Conservation (phyloP, 1,139 yeast species). For the Blastobotrys ciferrii region DNA sequence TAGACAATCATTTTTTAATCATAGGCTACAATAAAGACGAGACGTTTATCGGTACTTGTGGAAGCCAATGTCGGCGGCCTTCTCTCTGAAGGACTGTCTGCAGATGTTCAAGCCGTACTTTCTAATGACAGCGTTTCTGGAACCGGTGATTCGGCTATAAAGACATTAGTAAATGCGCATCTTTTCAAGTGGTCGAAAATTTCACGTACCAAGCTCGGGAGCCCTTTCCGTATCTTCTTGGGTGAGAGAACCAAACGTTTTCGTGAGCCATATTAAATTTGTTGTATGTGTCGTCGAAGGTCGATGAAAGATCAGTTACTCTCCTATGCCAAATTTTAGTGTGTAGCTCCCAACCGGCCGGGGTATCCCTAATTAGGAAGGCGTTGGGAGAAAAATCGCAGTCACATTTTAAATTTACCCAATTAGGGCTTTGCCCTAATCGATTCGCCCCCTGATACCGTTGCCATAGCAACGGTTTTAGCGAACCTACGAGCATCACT, state of each 20-base stretch:
- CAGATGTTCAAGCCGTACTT: slow-evolving; percentile 99
- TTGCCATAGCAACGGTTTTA: slow-evolving; percentile 4
- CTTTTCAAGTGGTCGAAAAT: not conserved
- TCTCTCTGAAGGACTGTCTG: slow-evolving; percentile 99
- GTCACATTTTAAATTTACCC: not conserved
- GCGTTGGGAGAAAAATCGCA: not conserved
- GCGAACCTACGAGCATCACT: not conserved
- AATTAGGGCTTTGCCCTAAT: not conserved
- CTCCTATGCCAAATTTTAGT: not conserved
- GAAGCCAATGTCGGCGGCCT: slow-evolving; percentile 99
- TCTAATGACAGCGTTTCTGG: slow-evolving; percentile 99
- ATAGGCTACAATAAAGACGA: slow-evolving; percentile 2
- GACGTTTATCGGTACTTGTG: slow-evolving; percentile 86
- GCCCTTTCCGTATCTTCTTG: slow-evolving; percentile 99
- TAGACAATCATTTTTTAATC: slow-evolving; percentile 11
- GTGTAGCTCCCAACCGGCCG: not conserved
- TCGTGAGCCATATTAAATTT: slow-evolving; percentile 91
- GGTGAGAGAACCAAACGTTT: slow-evolving; percentile 99
- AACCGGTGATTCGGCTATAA: slow-evolving; percentile 93
- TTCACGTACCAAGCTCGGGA: slow-evolving; percentile 80
- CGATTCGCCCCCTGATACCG: not conserved
- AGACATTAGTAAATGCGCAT: no score
- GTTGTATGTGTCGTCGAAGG: slow-evolving; percentile 2
- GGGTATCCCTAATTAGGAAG: not conserved
- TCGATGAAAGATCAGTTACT: not conserved